Base-by-base conservation (phyloP, 2,329 filamentous ascomycete species). In the Plenodomus biglobosus region DNA sequence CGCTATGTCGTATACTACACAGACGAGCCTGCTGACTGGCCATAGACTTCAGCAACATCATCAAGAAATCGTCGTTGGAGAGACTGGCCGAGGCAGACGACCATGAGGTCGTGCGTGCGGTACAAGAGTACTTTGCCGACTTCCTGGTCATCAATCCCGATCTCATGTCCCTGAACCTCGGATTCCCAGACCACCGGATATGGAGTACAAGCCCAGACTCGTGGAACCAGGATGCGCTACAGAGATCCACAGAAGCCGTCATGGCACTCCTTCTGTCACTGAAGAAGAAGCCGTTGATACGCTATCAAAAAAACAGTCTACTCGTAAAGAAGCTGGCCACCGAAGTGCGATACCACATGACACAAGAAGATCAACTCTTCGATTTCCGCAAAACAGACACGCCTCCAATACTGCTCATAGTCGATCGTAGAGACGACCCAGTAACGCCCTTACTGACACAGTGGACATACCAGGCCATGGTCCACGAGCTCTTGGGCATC, bases 381-480 rank as follows among this genome's bases (percentile, higher is more conserved):
- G 92, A 97, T 70, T 99, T 99, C 71, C 84, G 92, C 56, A 92
- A 90, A 71, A 87, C 92, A 43, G 94, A 99, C 71, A 99, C 94
- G 0, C 89, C 92, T 8, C 94, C 95, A 0, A 92, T 99, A 60
- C 78, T 99, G 13, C 80, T 99, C 27, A 84, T 99, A 44, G 75
- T 99, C 22, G 94, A 99, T 73, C 85, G 94, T 36, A 84, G 94
- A 70, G 92, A 96, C 67, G 94, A 99, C 64, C 92, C 94, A 0
- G 88, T 97, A 42, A 99, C 94, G 3, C 94, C 94, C 0, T 77
- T 99, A 10, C 80, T 99, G 40, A 96, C 91, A 2, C 94, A 99
- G 70, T 99, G 94, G 94, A 99, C 94, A 20, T 99, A 99, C 66
- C 94, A 99, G 74, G 94, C 94, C n/a, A 99, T 99, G 92, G 94